phyloP scores from a whole-genome alignment of 2,329 filamentous ascomycete genomes.

The Cercospora janseana region DNA sequence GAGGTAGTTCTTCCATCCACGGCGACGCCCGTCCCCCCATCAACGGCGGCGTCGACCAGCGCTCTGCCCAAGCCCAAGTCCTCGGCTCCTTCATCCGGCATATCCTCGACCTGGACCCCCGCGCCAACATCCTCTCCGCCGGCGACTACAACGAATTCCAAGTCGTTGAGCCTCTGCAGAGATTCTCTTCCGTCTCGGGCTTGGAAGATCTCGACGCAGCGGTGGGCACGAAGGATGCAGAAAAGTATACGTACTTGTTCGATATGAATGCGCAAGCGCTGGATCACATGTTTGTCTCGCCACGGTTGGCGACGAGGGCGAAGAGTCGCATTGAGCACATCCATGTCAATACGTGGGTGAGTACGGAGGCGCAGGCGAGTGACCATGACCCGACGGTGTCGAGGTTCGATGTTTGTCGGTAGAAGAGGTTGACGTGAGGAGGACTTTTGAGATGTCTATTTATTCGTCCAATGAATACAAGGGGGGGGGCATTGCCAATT shows the following conservation, averaged over 20 bases:
- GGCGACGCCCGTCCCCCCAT: slow-evolving; percentile 65
- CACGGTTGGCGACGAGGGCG: slow-evolving; percentile 45
- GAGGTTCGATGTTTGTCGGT: slow-evolving; percentile 58
- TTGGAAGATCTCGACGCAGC: slow-evolving; percentile 63
- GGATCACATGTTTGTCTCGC: slow-evolving; percentile 68
- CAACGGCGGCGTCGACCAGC: slow-evolving; percentile 61
- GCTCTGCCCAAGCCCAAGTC: slow-evolving; percentile 57
- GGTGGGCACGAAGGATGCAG: slow-evolving; percentile 50
- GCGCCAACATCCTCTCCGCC: slow-evolving; percentile 58
- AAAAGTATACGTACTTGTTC: slow-evolving; percentile 70
- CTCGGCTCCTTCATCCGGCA: slow-evolving; percentile 58
- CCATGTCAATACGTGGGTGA: slow-evolving; percentile 69
- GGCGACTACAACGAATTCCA: slow-evolving; percentile 74
- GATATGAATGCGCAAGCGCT: slow-evolving; percentile 68
- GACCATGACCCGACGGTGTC: slow-evolving; percentile 71
- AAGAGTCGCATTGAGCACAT: slow-evolving; percentile 60
- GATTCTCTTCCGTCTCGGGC: slow-evolving; percentile 54
- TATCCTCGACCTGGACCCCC: slow-evolving; percentile 57
- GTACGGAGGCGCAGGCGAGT: slow-evolving; percentile 55
- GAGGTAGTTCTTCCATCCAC: slow-evolving; percentile 62
- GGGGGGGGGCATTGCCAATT: too few species aligned
- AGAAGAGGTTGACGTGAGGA: too few species aligned
- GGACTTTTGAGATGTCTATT: too few species aligned
- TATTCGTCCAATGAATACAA: too few species aligned
- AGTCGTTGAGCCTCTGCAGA: slow-evolving; percentile 59